phyloP scores from a whole-genome alignment of 2,329 filamentous ascomycete species.

The Didymella pinodella region DNA sequence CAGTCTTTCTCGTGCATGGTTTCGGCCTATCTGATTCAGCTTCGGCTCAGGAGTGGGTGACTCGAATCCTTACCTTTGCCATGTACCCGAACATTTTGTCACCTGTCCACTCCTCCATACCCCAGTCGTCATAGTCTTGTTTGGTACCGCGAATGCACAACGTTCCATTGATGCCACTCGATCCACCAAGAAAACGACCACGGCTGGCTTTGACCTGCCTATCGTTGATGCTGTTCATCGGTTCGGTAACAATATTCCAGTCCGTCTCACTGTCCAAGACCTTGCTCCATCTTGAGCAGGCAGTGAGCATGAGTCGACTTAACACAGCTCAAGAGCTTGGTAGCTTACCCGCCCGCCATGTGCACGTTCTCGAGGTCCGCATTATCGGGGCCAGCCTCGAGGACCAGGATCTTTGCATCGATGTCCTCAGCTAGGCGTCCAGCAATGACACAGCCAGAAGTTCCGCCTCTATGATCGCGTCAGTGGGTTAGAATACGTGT shows the following conservation, averaged over 20 bases:
- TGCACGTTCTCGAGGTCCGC: slow-evolving; percentile 58
- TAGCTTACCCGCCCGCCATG: slow-evolving; percentile 58
- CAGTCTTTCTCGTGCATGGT: slow-evolving; percentile 66
- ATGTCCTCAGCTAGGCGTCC: slow-evolving; percentile 57
- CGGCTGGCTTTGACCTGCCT: slow-evolving; percentile 59
- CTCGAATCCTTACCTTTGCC: slow-evolving; percentile 53
- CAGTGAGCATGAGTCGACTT: slow-evolving; percentile 17
- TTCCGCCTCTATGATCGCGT: slow-evolving; percentile 51
- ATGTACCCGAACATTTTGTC: slow-evolving; percentile 66
- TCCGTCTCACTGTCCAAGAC: slow-evolving; percentile 60
- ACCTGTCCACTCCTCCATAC: slow-evolving; percentile 63
- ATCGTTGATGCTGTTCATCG: slow-evolving; percentile 51
- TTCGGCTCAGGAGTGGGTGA: accelerated
- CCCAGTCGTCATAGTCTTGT: slow-evolving; percentile 65
- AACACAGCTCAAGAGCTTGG: background rate
- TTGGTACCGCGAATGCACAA: slow-evolving; percentile 59
- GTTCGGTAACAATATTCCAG: slow-evolving; percentile 60
- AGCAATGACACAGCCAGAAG: slow-evolving; percentile 59
- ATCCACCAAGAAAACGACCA: slow-evolving; percentile 61
- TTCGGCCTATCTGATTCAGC: slow-evolving; percentile 53
- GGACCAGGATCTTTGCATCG: slow-evolving; percentile 53
- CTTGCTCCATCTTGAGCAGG: slow-evolving; percentile 49
- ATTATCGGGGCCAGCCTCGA: slow-evolving; percentile 60
- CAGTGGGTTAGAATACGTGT: background rate
- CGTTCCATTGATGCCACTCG: slow-evolving; percentile 60